These are phyloP conservation scores for Pythium dissotocum DNA, from an alignment of 352 stramenopile genomes.

Conservation along the genomic window DNA sequence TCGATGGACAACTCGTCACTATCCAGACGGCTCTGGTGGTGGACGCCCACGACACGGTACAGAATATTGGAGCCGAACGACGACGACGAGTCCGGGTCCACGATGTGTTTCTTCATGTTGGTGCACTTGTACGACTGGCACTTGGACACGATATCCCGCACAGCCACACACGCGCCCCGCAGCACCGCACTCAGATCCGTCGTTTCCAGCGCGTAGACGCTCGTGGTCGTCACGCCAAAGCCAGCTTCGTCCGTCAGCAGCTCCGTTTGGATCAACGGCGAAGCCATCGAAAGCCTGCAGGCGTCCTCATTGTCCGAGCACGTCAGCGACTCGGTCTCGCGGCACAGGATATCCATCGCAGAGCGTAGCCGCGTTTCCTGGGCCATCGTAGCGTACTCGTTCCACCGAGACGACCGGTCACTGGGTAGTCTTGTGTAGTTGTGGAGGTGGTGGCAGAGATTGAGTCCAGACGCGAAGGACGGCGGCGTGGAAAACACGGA, in stretches of 20 bases:
- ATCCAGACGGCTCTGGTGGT: not conserved
- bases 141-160: conserved; percentile 24
- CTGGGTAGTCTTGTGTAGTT: not conserved
- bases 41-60: conserved; percentile 9
- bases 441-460: not conserved
- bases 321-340: conserved; percentile 9
- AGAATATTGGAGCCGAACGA: conserved; percentile 6
- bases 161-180: conserved; percentile 24
- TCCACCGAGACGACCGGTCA: conserved; percentile 5
- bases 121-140: conserved; percentile 31
- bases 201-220: conserved; percentile 39
- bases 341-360: not conserved
- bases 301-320: not conserved
- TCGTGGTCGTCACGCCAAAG: conserved; percentile 31
- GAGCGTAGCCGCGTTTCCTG: conserved; percentile 1
- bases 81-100: conserved; percentile 10
- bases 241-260: not conserved
- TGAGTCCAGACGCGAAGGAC: conserved; percentile 1
- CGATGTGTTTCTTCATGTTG: conserved; percentile 18
- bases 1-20: conserved; percentile 21
- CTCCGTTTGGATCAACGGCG: not conserved
- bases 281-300: not conserved
- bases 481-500: conserved; percentile 8
- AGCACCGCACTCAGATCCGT: conserved; percentile 23
- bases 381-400: conserved; percentile 3